Evolutionary conservation across 192 early-diverging fungal species (phyloP).

Genomic region (Backusella westeae): DNA sequence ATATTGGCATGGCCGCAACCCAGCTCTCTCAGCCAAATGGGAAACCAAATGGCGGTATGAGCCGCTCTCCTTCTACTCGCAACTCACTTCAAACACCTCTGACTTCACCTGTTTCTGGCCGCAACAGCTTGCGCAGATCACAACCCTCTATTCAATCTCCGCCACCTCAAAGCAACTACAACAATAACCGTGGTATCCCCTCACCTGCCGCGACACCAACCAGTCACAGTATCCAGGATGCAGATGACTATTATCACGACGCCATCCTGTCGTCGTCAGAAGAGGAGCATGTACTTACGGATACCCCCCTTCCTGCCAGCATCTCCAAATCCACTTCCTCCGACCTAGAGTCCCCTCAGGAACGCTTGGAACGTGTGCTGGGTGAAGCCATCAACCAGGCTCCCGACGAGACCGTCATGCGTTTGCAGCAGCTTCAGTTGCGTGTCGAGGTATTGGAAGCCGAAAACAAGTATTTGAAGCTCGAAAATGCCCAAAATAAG

Average conservation of each 20-base stretch:
- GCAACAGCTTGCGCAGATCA: background rate
- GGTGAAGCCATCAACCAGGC: constrained; percentile 25
- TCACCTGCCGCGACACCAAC: constrained; percentile 17
- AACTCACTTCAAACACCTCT: constrained; percentile 4
- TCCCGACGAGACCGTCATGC: constrained; percentile 34
- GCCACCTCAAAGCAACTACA: background rate
- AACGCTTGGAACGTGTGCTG: constrained; percentile 14
- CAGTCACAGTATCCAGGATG: constrained; percentile 6
- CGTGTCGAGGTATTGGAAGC: constrained; percentile 68
- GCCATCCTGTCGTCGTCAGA: constrained; percentile 5
- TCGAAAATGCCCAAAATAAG: constrained; percentile 64
- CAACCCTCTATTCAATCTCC: constrained; percentile 1
- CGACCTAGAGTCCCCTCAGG: constrained; percentile 9
- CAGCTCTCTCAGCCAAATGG: constrained; percentile 39
- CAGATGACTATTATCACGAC: constrained; percentile 21
- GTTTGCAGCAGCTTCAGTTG: constrained; percentile 59
- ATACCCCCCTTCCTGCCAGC: constrained; percentile 28
- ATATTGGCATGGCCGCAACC: constrained; percentile 54
- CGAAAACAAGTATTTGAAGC: constrained; percentile 66
- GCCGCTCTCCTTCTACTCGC: background rate
- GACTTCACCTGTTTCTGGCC: constrained; percentile 2
- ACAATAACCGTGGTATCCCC: background rate
- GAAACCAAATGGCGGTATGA: background rate
- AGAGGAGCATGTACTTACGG: constrained; percentile 14
- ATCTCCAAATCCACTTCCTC: background rate